Percentiles rank a stretch among this genome's conserved stretches.
phyloP scores from a whole-genome alignment of 2,329 filamentous ascomycete species.

The Fonsecaea pedrosoi region DNA sequence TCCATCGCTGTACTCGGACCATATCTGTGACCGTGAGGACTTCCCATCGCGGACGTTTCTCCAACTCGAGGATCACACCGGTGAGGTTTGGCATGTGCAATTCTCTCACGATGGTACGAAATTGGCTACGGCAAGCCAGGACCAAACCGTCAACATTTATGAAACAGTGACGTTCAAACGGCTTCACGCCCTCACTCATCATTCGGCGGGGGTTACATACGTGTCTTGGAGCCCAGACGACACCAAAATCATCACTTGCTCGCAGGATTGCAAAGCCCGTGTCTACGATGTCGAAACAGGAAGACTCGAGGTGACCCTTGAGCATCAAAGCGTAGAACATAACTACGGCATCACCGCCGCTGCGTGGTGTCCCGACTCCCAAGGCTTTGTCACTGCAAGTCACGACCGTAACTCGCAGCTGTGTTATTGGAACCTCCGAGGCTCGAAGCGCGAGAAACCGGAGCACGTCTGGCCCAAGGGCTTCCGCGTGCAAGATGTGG shows the following conservation, averaged over 20 bases:
- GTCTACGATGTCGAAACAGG: conserved; percentile 79
- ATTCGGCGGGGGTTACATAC: conserved; percentile 75
- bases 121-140: conserved; percentile 81
- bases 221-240: conserved; percentile 93
- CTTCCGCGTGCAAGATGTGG: conserved; percentile 82
- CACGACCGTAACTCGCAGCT: conserved; percentile 72
- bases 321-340: conserved; percentile 66
- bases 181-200: conserved; percentile 67
- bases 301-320: conserved; percentile 66
- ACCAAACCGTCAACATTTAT: conserved; percentile 79
- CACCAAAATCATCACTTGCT: conserved; percentile 82
- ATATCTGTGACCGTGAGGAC: conserved; percentile 77
- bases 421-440: conserved; percentile 69
- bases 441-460: conserved; percentile 28
- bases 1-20: conserved; percentile 88
- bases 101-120: conserved; percentile 88
- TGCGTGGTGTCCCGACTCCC: conserved; percentile 82
- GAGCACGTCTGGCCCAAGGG: conserved; percentile 56
- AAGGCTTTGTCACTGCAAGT: conserved; percentile 78
- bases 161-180: conserved; percentile 74
- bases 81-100: conserved; percentile 89
- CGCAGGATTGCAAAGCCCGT: conserved; percentile 72
- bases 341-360: conserved; percentile 80
- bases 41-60: conserved; percentile 77
- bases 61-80: conserved; percentile 74